Evolutionary conservation across 148 eudicot species (phyloP), one percentile per base, ranked within the genome.

Genomic region (Amaranthus cruentus): DNA sequence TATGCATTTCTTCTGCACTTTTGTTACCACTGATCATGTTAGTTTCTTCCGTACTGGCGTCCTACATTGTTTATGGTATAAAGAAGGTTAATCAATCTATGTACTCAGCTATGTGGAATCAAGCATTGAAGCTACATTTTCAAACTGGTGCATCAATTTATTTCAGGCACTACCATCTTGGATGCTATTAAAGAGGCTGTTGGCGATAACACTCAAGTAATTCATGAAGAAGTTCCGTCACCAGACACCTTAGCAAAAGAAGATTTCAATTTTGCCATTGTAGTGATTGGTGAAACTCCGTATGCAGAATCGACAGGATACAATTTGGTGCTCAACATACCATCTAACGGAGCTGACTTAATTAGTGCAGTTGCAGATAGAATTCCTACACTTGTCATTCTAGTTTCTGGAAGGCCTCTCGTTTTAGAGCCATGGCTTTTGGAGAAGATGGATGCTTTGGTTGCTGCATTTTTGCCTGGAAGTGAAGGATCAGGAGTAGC

Each of bases 381-480:
- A 81, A 77, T 91, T 71, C 98, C 98, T 8, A 91, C 97, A 48
- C 77, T 95, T 53, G 87, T 76, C 43, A 84, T 91, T 79, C 80
- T 95, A 53, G 78, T 95, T 63, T 88, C 97, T 54, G 98, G 98
- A 8, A 88, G 96, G 70, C 97, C 98, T n/a, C 74, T 95, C 78
- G 85, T 88, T 68, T 48, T 95, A 62, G 87, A 89, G 73, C 86
- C 96, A 13, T 68, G 57, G 75, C 82, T 91, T 73, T 61, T 95
- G 80, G 92, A 87, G 47, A 91, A 88, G 69, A 78, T 87, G 9
- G 93, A 95, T 52, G 96, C 89, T 55, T 61, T 95, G 46, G 84
- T 91, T 72, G 98, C 91, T 60, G 98, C 97, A 77, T 95, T 91
- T 90, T 79, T 95, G 78, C 98, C 98, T 68, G 98, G 98, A 61